Evolutionary conservation across 495 filamentous ascomycete genomes (phyloP).

Genomic region (Penicillium subrubescens): DNA sequence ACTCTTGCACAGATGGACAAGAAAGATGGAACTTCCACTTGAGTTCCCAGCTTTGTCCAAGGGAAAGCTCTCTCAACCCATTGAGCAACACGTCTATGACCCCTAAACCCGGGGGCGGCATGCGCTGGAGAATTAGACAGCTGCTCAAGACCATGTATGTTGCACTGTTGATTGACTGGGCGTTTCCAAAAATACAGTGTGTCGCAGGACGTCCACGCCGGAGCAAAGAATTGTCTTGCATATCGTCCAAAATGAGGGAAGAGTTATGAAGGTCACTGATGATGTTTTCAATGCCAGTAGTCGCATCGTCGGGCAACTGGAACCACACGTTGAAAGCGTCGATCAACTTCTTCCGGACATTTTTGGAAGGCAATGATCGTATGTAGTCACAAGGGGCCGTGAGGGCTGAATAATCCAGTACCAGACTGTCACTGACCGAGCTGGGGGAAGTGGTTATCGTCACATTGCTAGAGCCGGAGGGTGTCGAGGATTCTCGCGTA

Average conservation of each 20-base stretch:
- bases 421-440: not conserved
- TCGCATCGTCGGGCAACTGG: not conserved
- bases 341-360: slow-evolving; percentile 18
- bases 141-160: slow-evolving; percentile 90
- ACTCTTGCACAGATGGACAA: slow-evolving; percentile 86
- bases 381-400: slow-evolving; percentile 4
- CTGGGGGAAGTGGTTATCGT: not conserved
- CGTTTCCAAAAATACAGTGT: slow-evolving; percentile 82
- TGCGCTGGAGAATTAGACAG: slow-evolving; percentile 57
- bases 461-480: not conserved
- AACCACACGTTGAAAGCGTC: slow-evolving; percentile 11
- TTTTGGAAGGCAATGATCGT: slow-evolving; percentile 25
- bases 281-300: not conserved
- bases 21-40: slow-evolving; percentile 86
- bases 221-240: slow-evolving; percentile 74
- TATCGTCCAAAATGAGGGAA: slow-evolving; percentile 66
- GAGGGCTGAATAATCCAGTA: not conserved
- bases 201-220: slow-evolving; percentile 83
- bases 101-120: slow-evolving; percentile 60
- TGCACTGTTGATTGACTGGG: slow-evolving; percentile 90
- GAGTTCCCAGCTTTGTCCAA: slow-evolving; percentile 91
- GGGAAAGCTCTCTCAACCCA: slow-evolving; percentile 73
- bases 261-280: slow-evolving; percentile 9
- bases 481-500: not conserved
- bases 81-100: slow-evolving; percentile 72